Evolutionary conservation across 2,329 filamentous ascomycete genomes (phyloP).

Genomic region (Lachnellula cervina): DNA sequence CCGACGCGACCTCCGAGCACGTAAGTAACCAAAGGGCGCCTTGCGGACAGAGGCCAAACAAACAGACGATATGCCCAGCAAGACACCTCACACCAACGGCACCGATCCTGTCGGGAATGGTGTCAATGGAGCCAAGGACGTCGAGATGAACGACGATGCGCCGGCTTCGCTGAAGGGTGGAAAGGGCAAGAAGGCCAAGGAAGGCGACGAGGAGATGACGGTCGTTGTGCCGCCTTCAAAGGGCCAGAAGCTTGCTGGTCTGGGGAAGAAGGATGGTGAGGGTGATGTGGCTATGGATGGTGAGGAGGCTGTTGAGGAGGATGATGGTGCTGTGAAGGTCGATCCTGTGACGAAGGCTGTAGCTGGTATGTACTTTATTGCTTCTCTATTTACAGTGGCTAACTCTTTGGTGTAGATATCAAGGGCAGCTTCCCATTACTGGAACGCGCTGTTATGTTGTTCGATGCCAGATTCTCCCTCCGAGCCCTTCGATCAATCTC

Average conservation of each 20-base stretch:
- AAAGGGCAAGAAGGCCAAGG: constrained; percentile 62
- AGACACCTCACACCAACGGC: constrained; percentile 62
- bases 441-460: constrained; percentile 85
- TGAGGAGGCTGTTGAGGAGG: constrained; percentile 24
- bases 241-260: constrained; percentile 52
- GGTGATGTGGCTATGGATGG: constrained; percentile 70
- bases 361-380: constrained; percentile 45
- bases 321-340: constrained; percentile 46
- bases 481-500: constrained; percentile 93
- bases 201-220: constrained; percentile 75
- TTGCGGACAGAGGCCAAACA: constrained; percentile 15
- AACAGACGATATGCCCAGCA: constrained; percentile 56
- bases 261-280: constrained; percentile 55
- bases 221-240: constrained; percentile 74
- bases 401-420: constrained; percentile 61
- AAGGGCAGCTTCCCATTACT: constrained; percentile 89
- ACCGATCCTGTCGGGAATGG: constrained; percentile 67
- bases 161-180: constrained; percentile 53
- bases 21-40: constrained; percentile 23
- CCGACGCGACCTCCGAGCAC: constrained; percentile 23
- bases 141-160: constrained; percentile 65
- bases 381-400: constrained; percentile 10
- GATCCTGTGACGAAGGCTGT: constrained; percentile 57
- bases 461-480: constrained; percentile 92
- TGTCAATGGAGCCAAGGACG: constrained; percentile 60